These are phyloP conservation scores for Fusarium sp. DNA, from an alignment of 2,329 filamentous ascomycete species.

Conservation along the genomic window DNA sequence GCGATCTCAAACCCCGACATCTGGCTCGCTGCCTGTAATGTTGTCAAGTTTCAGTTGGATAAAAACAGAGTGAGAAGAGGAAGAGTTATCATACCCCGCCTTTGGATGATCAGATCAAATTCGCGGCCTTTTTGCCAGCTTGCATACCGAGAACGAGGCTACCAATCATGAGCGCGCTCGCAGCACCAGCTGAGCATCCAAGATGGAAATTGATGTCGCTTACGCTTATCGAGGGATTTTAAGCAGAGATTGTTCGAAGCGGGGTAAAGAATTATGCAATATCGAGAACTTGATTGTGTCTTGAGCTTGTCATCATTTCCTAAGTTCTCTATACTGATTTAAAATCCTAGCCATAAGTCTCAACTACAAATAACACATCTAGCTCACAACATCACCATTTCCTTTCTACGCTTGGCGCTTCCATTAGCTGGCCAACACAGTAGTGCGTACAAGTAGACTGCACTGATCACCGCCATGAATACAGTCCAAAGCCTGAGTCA, in stretches of 20 bases:
- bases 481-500: neutral
- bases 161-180: neutral
- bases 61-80: neutral
- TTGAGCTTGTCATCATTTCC: neutral
- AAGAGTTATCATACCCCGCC: neutral
- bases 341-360: neutral
- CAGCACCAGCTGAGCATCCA: neutral
- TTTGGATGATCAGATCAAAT: rapidly evolving
- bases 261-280: rapidly evolving
- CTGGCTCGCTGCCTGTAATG: rapidly evolving
- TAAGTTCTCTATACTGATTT: no score
- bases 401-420: neutral
- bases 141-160: neutral
- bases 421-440: rapidly evolving
- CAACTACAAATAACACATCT: neutral
- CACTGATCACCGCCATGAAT: neutral
- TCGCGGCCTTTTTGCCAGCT: neutral
- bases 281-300: neutral
- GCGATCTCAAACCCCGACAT: neutral
- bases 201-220: neutral
- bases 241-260: neutral
- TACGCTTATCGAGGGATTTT: neutral
- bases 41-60: rapidly evolving
- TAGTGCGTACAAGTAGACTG: neutral
- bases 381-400: neutral